phyloP scores from a whole-genome alignment of 2,329 filamentous ascomycete species.

The Hypocreales sp. region DNA sequence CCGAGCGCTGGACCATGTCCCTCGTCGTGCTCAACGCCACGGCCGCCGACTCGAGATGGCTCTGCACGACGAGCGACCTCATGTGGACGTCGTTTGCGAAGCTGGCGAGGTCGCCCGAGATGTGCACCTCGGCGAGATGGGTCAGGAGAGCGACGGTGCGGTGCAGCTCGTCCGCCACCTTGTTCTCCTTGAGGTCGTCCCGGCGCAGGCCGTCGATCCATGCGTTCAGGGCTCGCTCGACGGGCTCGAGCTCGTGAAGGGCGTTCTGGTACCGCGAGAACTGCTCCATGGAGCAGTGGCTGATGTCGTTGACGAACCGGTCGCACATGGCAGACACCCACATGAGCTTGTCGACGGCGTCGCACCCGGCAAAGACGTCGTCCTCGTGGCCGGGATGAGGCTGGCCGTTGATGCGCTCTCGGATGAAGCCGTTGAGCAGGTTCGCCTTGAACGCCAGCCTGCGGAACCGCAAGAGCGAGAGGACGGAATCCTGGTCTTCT shows the following conservation, averaged over 20 bases:
- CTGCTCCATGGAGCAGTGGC: constrained; percentile 58
- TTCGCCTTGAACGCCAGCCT: constrained; percentile 78
- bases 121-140: constrained; percentile 72
- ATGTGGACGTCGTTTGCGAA: constrained; percentile 71
- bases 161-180: constrained; percentile 67
- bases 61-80: constrained; percentile 61
- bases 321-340: constrained; percentile 75
- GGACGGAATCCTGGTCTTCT: constrained; percentile 69
- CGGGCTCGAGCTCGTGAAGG: constrained; percentile 75
- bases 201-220: constrained; percentile 76
- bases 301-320: constrained; percentile 69
- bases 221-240: constrained; percentile 74
- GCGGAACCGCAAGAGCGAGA: constrained; percentile 77
- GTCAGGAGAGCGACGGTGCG: constrained; percentile 72
- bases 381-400: constrained; percentile 56
- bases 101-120: constrained; percentile 51
- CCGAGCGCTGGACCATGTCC: constrained; percentile 48
- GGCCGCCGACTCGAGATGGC: constrained; percentile 65
- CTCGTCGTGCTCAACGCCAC: constrained; percentile 48
- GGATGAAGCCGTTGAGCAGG: constrained; percentile 62
- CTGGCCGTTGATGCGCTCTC: constrained; percentile 58
- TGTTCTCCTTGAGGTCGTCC: constrained; percentile 74
- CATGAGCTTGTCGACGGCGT: constrained; percentile 70
- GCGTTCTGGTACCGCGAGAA: constrained; percentile 70
- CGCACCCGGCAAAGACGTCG: constrained; percentile 64